Percentiles rank a stretch among this genome's conserved stretches.
Evolutionary conservation across 345 rosid genomes (phyloP).

Genomic region (Combretum micranthum): DNA sequence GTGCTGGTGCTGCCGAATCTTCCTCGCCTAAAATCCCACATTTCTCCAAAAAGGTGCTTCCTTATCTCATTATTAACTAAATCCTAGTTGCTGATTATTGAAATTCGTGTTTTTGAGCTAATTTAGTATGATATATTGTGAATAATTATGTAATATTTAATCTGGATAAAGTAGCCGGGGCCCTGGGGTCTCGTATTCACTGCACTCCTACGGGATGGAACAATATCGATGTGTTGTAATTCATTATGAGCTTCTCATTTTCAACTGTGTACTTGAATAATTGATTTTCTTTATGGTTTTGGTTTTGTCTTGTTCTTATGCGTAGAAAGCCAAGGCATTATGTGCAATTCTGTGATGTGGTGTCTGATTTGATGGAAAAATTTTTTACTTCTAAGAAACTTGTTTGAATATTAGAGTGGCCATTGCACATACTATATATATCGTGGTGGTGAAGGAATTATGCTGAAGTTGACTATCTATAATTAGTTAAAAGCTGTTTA

Average conservation of each 20-base stretch:
- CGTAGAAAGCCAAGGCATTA: not conserved
- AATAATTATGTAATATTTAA: too few species aligned
- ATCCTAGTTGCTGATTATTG: not conserved
- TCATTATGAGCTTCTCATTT: too few species aligned
- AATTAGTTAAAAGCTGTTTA: too few species aligned
- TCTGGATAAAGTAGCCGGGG: too few species aligned
- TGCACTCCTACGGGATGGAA: too few species aligned
- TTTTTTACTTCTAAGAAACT: not conserved
- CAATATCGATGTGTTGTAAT: too few species aligned
- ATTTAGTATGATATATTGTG: not conserved
- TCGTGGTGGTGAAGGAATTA: too few species aligned
- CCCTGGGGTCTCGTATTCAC: too few species aligned
- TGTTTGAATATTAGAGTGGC: not conserved
- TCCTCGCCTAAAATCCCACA: constrained; percentile 62
- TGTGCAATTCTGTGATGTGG: not conserved
- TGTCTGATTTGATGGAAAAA: not conserved
- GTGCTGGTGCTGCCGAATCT: constrained; percentile 8
- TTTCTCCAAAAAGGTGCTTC: constrained; percentile 54
- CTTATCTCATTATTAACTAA: not conserved
- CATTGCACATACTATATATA: not conserved
- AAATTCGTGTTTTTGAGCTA: not conserved
- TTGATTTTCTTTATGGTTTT: not conserved
- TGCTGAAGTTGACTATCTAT: too few species aligned
- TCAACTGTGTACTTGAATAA: too few species aligned
- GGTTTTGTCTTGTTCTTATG: not conserved